These are phyloP conservation scores for Mrakia blollopis DNA, from an alignment of 768 basidiomycete species.

Conservation along the genomic window DNA sequence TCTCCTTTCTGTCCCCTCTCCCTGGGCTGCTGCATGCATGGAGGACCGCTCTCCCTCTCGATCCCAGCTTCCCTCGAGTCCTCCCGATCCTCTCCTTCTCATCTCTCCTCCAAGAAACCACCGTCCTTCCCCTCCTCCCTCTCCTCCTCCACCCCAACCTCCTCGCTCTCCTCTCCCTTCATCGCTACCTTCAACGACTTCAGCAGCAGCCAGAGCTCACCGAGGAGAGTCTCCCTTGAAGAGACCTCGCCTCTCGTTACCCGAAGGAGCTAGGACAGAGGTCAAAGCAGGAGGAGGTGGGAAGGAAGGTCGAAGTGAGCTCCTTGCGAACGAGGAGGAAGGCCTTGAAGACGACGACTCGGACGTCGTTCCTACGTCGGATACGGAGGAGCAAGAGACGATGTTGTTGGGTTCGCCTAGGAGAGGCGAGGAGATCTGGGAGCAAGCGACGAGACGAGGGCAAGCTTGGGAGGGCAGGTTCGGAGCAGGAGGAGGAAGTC, in stretches of 20 bases:
- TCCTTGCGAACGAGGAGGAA: background rate
- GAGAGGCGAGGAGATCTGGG: background rate
- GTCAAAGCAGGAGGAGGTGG: background rate
- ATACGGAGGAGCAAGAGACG: background rate
- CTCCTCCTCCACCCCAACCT: background rate
- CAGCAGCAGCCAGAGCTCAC: background rate
- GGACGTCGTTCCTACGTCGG: constrained; percentile 8
- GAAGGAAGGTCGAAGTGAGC: background rate
- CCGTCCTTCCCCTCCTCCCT: background rate
- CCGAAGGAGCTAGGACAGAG: background rate
- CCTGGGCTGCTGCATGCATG: background rate
- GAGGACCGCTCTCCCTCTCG: background rate
- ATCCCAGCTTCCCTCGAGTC: background rate
- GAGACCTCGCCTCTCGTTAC: background rate
- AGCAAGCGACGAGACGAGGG: background rate
- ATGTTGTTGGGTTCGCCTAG: background rate
- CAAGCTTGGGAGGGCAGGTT: background rate
- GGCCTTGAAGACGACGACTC: background rate
- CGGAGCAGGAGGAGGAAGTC: background rate
- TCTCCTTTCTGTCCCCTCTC: background rate
- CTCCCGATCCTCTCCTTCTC: background rate
- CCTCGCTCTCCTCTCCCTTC: background rate
- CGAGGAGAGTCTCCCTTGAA: constrained; percentile 1
- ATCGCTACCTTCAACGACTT: background rate
- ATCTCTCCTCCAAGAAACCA: background rate